Conservation (phyloP, 1,284 basidiomycete species). For the Marasmius fiardii region DNA sequence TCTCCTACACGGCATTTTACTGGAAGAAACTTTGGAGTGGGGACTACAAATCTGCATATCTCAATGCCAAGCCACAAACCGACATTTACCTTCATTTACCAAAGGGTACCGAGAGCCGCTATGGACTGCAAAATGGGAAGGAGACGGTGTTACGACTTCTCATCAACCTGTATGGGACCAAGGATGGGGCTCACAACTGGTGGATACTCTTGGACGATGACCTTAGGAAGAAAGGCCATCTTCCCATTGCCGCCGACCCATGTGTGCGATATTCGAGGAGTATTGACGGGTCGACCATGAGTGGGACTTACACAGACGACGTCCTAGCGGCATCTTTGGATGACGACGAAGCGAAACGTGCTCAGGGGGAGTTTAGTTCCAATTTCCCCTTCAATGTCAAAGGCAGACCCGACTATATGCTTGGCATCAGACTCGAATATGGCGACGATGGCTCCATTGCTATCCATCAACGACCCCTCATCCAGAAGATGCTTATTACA, state of each 20-base stretch:
- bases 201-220: too few species aligned
- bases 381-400: too few species aligned
- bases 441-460: slow-evolving; percentile 16
- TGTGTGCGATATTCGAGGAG: too few species aligned
- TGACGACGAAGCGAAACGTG: too few species aligned
- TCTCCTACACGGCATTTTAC: background rate
- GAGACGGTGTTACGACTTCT: background rate
- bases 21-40: background rate
- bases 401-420: too few species aligned
- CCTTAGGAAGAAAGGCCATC: too few species aligned
- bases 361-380: too few species aligned
- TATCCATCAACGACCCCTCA: slow-evolving; percentile 22
- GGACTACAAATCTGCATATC: background rate
- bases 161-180: background rate
- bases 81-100: background rate
- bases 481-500: slow-evolving; percentile 19
- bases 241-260: too few species aligned
- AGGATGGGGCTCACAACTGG: background rate
- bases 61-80: slow-evolving; percentile 1
- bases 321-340: too few species aligned
- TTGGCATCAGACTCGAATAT: too few species aligned
- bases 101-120: background rate
- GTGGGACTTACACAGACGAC: too few species aligned
- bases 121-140: background rate
- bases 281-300: too few species aligned